Evolutionary conservation across 768 basidiomycete genomes (phyloP), one percentile per base, ranked within the genome.

Genomic region (Lentinula aciculospora): DNA sequence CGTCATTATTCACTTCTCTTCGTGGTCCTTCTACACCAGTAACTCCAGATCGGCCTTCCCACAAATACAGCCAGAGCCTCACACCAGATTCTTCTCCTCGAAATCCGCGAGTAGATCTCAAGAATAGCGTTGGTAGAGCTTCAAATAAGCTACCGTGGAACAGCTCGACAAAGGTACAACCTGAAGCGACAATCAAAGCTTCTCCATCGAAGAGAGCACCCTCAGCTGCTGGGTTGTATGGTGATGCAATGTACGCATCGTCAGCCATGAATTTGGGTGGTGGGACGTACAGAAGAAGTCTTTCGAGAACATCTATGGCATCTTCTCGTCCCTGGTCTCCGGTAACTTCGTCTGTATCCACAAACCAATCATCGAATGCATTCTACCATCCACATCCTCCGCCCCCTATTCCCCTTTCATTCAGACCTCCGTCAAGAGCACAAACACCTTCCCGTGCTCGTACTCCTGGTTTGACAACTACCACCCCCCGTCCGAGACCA

Each of bases 261-360:
- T 44, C 42, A 7, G 74, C 81, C 27, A 75, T 80, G 27, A 81
- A 82, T 19, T 68, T 74, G 28, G 63, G 76, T 59, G 76, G 74
- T 15, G 42, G 42, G 12, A 75, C 83, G 1, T 79, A 82, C 62
- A 76, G 79, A 61, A 79, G 89, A 60, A 89, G 89, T 69, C 62
- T 83, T 28, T 90, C 89, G 27, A 80, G 89, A 49, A 81, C 81
- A 27, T 91, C 89, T 15, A 85, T 89, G 78, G 79, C 83, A 19
- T 89, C 89, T 53, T 90, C 88, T 13, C 76, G 89, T 42, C 89
- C 89, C 50, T 90, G 88, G 87, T 89, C 89, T 10, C 89, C 89
- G 39, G 72, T 87, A 21, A 85, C 81, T 53, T 86, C 86, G 5
- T 85, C 88, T 12, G 78, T 80, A 66, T 88, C 88, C 13, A 88